phyloP scores from a whole-genome alignment of 2,329 filamentous ascomycete genomes.

The Penicillium sp. region DNA sequence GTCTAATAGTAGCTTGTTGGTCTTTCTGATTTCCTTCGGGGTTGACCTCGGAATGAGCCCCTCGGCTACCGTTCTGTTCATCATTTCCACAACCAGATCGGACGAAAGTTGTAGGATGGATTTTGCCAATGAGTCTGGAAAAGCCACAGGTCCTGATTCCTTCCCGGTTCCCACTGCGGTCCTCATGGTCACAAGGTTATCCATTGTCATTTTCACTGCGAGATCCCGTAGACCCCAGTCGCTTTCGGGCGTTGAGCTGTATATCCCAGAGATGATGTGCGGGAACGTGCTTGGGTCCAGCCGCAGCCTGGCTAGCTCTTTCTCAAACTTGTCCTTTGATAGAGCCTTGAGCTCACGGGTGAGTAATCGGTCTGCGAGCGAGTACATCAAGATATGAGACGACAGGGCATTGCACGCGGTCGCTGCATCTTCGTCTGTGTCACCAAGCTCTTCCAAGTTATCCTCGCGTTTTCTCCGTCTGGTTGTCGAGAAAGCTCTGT shows the following conservation, averaged over 20 bases:
- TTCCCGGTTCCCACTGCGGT: not conserved
- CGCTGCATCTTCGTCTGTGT: not conserved
- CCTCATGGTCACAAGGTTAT: not conserved
- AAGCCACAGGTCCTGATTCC: not conserved
- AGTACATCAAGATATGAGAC: not conserved
- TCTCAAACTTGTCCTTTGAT: not conserved
- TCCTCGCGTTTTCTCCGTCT: not conserved
- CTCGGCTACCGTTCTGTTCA: not conserved
- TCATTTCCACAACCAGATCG: not conserved
- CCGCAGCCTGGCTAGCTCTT: not conserved
- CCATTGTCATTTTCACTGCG: not conserved
- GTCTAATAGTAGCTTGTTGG: not conserved
- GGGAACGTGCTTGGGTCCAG: not conserved
- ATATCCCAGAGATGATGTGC: not conserved
- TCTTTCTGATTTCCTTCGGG: not conserved
- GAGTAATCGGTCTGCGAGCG: not conserved
- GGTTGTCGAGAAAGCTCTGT: not conserved
- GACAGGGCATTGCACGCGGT: not conserved
- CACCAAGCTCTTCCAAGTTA: too few species aligned
- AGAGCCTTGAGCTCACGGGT: not conserved
- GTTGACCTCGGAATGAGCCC: not conserved
- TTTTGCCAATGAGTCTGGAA: not conserved
- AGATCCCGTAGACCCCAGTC: conserved; percentile 1
- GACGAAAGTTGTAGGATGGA: not conserved
- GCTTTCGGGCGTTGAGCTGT: not conserved